These are phyloP conservation scores for Ustilago loliicola DNA, from an alignment of 1,284 basidiomycete species.

Conservation along the genomic window DNA sequence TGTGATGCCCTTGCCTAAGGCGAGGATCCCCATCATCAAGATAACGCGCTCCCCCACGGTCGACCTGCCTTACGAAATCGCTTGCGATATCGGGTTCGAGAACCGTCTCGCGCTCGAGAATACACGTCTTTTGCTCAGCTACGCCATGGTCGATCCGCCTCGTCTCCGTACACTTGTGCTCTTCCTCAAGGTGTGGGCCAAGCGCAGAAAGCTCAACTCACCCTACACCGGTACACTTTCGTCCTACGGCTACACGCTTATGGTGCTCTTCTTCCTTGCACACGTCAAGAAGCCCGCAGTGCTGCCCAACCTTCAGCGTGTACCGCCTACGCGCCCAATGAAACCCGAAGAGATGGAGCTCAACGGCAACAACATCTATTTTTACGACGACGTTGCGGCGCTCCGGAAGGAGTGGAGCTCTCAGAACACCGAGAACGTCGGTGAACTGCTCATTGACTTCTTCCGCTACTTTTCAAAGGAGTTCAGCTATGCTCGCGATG, in stretches of 20 bases:
- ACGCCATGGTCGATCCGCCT: constrained; percentile 95
- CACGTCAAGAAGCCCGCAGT: constrained; percentile 81
- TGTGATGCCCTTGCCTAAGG: constrained; percentile 95
- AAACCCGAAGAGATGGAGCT: constrained; percentile 82
- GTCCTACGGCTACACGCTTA: constrained; percentile 96
- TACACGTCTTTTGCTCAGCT: constrained; percentile 93
- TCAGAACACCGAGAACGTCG: constrained; percentile 91
- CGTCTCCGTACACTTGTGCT: constrained; percentile 93
- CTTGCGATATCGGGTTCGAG: constrained; percentile 98
- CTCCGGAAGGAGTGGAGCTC: constrained; percentile 92
- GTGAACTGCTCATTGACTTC: constrained; percentile 96
- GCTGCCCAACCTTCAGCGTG: constrained; percentile 71
- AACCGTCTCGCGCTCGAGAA: constrained; percentile 97
- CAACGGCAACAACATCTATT: constrained; percentile 75
- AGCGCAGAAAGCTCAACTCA: constrained; percentile 97
- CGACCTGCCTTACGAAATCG: constrained; percentile 78
- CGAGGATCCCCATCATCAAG: constrained; percentile 98
- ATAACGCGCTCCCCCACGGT: constrained; percentile 88
- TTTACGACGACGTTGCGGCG: constrained; percentile 96
- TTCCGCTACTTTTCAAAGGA: constrained; percentile 96
- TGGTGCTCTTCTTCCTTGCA: constrained; percentile 96
- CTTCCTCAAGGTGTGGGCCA: constrained; percentile 99
- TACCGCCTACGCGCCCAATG: constrained; percentile 64
- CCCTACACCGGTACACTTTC: constrained; percentile 96
- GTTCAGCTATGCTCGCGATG: constrained; percentile 90